A percentile compares a stretch with the other conserved stretches of the same genome.
Conservation (phyloP, 495 filamentous ascomycete genomes). For the Aspergillus asperescens region DNA sequence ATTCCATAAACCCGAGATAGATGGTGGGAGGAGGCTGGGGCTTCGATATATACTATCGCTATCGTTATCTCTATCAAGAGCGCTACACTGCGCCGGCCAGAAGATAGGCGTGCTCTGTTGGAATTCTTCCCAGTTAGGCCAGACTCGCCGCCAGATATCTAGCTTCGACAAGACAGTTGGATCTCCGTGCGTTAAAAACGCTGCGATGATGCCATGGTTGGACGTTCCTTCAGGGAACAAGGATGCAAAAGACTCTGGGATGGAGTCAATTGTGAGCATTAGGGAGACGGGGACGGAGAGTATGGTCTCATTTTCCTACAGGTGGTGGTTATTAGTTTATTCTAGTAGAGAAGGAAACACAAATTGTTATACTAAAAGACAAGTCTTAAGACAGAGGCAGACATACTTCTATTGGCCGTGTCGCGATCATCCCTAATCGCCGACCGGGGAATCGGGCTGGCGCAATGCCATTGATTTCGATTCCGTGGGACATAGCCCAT, state of each 20-base stretch:
- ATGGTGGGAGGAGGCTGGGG: conserved; percentile 24
- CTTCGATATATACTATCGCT: too few relatives aligned
- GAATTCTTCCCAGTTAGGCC: conserved; percentile 54
- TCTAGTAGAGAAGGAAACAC: not conserved
- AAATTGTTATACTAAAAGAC: not conserved
- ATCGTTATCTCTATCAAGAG: too few relatives aligned
- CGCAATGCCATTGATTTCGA: conserved; percentile 52
- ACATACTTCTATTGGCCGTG: conserved; percentile 41
- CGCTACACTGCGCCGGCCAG: conserved; percentile 57
- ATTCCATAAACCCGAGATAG: conserved; percentile 28
- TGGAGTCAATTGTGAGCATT: conserved; percentile 55
- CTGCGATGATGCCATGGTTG: conserved; percentile 61
- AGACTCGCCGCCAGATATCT: conserved; percentile 56
- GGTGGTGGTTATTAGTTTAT: too few relatives aligned
- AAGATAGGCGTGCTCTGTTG: conserved; percentile 55
- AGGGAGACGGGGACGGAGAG: conserved; percentile 56
- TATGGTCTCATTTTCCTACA: conserved; percentile 35
- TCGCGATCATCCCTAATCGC: conserved; percentile 66
- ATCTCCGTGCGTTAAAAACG: conserved; percentile 50
- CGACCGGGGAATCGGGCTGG: conserved; percentile 53
- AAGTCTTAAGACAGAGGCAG: not conserved
- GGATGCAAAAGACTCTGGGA: conserved; percentile 40
- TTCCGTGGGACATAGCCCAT: conserved; percentile 52
- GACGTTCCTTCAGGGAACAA: conserved; percentile 45
- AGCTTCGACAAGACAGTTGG: conserved; percentile 15